Evolutionary conservation across 2,329 filamentous ascomycete genomes (phyloP).

Genomic region (Trichoderma brevicompactum): DNA sequence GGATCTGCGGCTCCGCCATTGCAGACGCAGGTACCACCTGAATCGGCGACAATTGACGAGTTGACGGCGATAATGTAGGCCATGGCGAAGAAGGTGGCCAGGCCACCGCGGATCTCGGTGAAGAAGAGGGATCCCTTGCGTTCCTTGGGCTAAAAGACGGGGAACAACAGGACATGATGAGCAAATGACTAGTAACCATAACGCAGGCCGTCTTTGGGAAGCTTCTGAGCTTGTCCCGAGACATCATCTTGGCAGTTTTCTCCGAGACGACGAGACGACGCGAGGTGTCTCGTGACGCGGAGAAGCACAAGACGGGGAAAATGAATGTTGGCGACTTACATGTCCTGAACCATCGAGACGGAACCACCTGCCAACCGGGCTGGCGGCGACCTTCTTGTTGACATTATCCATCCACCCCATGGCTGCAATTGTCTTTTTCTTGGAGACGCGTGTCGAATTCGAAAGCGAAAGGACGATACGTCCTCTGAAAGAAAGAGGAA

Average conservation of each 20-base stretch:
- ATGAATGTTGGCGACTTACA: slow-evolving; percentile 56
- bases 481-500: background rate
- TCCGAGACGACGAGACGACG: too few relatives aligned
- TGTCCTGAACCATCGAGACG: slow-evolving; percentile 81
- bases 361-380: slow-evolving; percentile 73
- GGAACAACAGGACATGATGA: background rate
- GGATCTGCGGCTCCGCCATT: slow-evolving; percentile 55
- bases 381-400: slow-evolving; percentile 65
- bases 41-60: slow-evolving; percentile 61
- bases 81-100: slow-evolving; percentile 77
- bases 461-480: slow-evolving; percentile 19
- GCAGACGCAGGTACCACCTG: slow-evolving; percentile 78
- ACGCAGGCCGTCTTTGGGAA: background rate
- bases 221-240: background rate
- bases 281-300: slow-evolving; percentile 5
- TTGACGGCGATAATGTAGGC: slow-evolving; percentile 61
- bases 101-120: slow-evolving; percentile 80
- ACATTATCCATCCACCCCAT: slow-evolving; percentile 57
- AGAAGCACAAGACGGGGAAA: background rate
- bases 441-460: background rate
- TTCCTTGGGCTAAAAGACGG: slow-evolving; percentile 60
- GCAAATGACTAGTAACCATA: background rate
- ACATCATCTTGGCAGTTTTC: background rate
- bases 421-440: background rate
- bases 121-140: slow-evolving; percentile 77